Percentiles rank a stretch among this genome's conserved stretches.
Evolutionary conservation across 805 yeast genomes (phyloP).

Genomic region (Sugiyamaella floridensis): DNA sequence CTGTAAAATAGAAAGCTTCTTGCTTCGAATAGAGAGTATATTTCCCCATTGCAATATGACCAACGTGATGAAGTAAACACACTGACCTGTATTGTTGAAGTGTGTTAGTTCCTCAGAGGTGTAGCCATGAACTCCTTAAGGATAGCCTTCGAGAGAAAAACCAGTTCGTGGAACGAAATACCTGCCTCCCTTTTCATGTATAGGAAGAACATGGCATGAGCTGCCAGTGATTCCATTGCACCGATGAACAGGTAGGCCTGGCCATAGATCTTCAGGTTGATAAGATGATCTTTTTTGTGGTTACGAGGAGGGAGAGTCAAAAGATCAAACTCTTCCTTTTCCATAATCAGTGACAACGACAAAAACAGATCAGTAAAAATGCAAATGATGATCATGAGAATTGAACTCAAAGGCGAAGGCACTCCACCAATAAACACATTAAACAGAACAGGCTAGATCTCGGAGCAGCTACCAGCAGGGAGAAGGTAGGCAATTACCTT

Average conservation of each 20-base stretch:
- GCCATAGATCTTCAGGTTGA: slow-evolving; percentile 34
- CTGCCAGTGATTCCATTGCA: slow-evolving; percentile 35
- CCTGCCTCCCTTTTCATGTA: slow-evolving; percentile 35
- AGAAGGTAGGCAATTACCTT: slow-evolving; percentile 40
- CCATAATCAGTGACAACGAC: slow-evolving; percentile 41
- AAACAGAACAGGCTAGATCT: slow-evolving; percentile 44
- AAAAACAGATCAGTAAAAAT: slow-evolving; percentile 43
- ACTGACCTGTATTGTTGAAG: slow-evolving; percentile 33
- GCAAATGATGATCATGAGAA: slow-evolving; percentile 46
- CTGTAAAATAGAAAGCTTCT: slow-evolving; percentile 38
- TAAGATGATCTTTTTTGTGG: slow-evolving; percentile 37
- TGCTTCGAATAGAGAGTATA: slow-evolving; percentile 38
- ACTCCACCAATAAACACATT: slow-evolving; percentile 46
- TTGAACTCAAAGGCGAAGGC: slow-evolving; percentile 44
- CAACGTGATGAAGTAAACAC: slow-evolving; percentile 42
- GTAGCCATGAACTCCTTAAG: slow-evolving; percentile 23
- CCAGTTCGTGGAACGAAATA: slow-evolving; percentile 31
- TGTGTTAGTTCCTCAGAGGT: slow-evolving; percentile 21
- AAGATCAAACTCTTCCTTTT: slow-evolving; percentile 38
- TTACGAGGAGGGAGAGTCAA: slow-evolving; percentile 39
- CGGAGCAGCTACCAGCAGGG: slow-evolving; percentile 49
- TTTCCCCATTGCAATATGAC: slow-evolving; percentile 45
- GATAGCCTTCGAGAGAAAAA: slow-evolving; percentile 31
- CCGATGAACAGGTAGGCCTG: slow-evolving; percentile 43
- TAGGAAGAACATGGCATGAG: slow-evolving; percentile 36